Evolutionary conservation across 108 stramenopile genomes (phyloP), one percentile per base, ranked within the genome.

Genomic region (Cyclotella baltica): DNA sequence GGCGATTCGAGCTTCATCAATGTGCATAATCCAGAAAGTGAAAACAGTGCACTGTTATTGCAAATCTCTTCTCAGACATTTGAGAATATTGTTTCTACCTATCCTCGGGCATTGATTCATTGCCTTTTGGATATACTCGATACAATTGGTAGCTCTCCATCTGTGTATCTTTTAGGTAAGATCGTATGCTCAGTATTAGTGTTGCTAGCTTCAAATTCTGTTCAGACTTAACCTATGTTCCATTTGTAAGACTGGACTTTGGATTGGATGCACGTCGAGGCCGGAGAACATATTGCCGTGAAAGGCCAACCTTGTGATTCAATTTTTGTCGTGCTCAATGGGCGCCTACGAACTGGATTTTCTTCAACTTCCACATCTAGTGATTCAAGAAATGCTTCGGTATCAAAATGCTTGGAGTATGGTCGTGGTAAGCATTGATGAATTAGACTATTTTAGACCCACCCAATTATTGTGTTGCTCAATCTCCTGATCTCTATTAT

Each of bases 251-350:
- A 79, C 27, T 83, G 82, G 85, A 75, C 77, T 15, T 66, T 76
- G 22, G 81, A 88, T 31, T 88, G 82, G 85, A 71, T 78, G 47
- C 62, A 78, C 61, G 71, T 84, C 15, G 73, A 85, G 61, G 82
- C 87, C 13, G 80, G 83, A 13, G 80, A 74, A 38, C 51, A 79
- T 33, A 83, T 85, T 62, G 83, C 77, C n/a, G 25, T 76, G 4
- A 61, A 69, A 68, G 83, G 80, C 37, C 59, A 83, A n/a, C 58
- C 72, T 3, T 86, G 83, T 62, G 74, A 86, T 46, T 83, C 83
- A 27, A 74, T 88, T 68, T 78, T 80, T 61, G 72, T 86, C 6
- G 82, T 88, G 20, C 56, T 88, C 5, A 88, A 86, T 59, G 88
- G 88, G 18, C 83, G 88, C 29, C 63, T 88, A 16, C 74, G 74